Base-by-base conservation (phyloP, 495 filamentous ascomycete species). In the Podospora sp. region DNA sequence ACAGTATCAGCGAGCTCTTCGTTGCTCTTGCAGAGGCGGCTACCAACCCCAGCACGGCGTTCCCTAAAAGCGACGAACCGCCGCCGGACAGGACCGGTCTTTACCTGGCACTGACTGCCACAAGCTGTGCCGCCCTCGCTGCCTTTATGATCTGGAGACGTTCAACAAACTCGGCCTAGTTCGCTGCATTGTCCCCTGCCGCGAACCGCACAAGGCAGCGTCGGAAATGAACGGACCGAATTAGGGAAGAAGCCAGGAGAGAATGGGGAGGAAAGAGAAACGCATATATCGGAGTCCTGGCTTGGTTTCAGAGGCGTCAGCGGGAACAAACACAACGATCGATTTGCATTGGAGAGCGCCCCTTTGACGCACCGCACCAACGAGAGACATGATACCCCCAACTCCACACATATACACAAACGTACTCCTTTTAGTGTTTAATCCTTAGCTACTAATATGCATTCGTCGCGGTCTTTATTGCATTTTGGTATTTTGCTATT, bases 1-100 rank as follows among this genome's bases (percentile, higher is more conserved):
- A 82, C 61, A 93, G 90, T 53, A 95, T 97, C 62, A 89, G 88
- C 53, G 95, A 99, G 75, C 84, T 97, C 6, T 98, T 97, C 80
- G 93, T 97, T 56, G 82, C 83, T 14, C 74, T 87, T 56, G 95
- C 96, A 11, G 95, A 99, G 78, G 92, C 92, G 35, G 95, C 95
- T 0, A 91, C 93, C 67, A 90, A 92, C 72, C 95, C 95, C 1
- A 92, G 89, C 64, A 90, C 87, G 0, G 94, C 90, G 8, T 96
- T 94, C 75, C 94, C 95, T 2, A 93, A 91, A 75, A 90, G 82
- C 26, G 89, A 98, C 58, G 92, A 94, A 62, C 92, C 92, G 69
- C 85, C 89, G 22, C 85, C 87, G 9, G 94, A 97, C 76, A 85
- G 91, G 73, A 92, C 92, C 68, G 87, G 89, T 60, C 81, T 96